phyloP scores from a whole-genome alignment of 305 asterid species.

The Ilex paraguariensis region DNA sequence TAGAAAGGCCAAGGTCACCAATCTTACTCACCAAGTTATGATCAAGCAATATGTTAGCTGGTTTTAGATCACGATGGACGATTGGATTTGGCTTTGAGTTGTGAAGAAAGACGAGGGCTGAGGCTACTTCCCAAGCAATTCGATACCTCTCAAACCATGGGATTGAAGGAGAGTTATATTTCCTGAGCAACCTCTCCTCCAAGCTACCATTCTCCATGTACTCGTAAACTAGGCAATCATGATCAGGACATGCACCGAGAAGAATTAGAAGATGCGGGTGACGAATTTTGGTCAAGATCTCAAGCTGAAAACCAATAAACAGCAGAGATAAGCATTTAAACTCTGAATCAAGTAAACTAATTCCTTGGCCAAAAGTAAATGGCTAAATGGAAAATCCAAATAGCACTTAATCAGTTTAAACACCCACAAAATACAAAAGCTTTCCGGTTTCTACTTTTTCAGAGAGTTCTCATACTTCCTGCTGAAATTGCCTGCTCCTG shows the following conservation, averaged over 20 bases:
- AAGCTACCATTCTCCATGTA: conserved; percentile 90
- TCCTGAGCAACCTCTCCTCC: conserved; percentile 58
- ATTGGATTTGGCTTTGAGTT: conserved; percentile 60
- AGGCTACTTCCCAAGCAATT: conserved; percentile 90
- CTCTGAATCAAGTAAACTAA: too few species aligned
- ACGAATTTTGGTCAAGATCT: conserved; percentile 67
- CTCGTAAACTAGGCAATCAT: conserved; percentile 76
- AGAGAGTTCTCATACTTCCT: conserved; percentile 53
- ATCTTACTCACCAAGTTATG: conserved; percentile 74
- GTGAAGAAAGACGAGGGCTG: conserved; percentile 85
- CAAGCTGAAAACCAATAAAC: conserved; percentile 36
- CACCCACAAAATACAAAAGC: too few species aligned
- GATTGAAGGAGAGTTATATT: conserved; percentile 53
- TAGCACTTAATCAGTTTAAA: too few species aligned
- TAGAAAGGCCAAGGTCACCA: conserved; percentile 82
- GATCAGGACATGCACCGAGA: conserved; percentile 79
- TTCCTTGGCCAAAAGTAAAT: too few species aligned
- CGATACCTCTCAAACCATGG: conserved; percentile 69
- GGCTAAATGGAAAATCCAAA: too few species aligned
- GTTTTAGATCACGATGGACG: conserved; percentile 88
- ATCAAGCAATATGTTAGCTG: conserved; percentile 85
- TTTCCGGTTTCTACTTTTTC: neutral
- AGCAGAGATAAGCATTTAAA: too few species aligned
- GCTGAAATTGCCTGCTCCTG: conserved; percentile 64
- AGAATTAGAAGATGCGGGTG: conserved; percentile 92